phyloP scores from a whole-genome alignment of 2,329 filamentous ascomycete genomes.

The Penicillium paneum region DNA sequence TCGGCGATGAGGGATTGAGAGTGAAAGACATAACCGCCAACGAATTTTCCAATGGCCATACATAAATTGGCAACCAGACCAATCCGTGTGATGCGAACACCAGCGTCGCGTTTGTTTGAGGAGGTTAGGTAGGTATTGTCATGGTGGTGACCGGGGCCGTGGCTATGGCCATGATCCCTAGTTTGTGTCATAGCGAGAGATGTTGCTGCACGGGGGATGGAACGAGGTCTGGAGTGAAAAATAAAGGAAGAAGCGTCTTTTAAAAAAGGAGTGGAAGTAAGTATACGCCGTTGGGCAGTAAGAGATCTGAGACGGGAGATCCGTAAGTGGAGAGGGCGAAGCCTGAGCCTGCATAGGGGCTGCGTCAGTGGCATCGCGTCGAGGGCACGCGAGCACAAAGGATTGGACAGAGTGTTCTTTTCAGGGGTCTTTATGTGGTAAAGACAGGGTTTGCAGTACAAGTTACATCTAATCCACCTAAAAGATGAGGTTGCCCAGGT shows the following conservation, averaged over 20 bases:
- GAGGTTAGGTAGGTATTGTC: constrained; percentile 82
- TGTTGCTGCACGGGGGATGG: constrained; percentile 5
- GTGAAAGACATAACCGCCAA: constrained; percentile 91
- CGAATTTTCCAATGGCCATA: constrained; percentile 91
- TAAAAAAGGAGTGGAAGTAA: constrained; percentile 19
- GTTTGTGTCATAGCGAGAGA: constrained; percentile 39
- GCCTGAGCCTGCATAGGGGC: constrained; percentile 41
- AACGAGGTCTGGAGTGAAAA: constrained; percentile 15
- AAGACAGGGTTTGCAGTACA: not conserved
- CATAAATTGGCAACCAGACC: constrained; percentile 83
- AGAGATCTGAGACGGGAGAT: constrained; percentile 13
- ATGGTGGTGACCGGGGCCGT: constrained; percentile 63
- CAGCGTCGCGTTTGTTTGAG: constrained; percentile 82
- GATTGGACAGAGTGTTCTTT: constrained; percentile 24
- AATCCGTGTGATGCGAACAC: constrained; percentile 88
- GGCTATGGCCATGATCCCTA: constrained; percentile 50
- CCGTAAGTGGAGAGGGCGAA: constrained; percentile 28
- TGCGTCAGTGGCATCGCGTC: constrained; percentile 37
- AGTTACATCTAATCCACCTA: not conserved
- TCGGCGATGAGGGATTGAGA: constrained; percentile 91
- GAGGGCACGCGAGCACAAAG: constrained; percentile 22
- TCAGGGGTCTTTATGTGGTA: not conserved
- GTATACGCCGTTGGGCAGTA: constrained; percentile 17
- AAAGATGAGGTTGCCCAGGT: not conserved
- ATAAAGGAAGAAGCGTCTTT: constrained; percentile 8